Conservation (phyloP, 129 eudicot genomes). For the Ambrosia artemisiifolia region DNA sequence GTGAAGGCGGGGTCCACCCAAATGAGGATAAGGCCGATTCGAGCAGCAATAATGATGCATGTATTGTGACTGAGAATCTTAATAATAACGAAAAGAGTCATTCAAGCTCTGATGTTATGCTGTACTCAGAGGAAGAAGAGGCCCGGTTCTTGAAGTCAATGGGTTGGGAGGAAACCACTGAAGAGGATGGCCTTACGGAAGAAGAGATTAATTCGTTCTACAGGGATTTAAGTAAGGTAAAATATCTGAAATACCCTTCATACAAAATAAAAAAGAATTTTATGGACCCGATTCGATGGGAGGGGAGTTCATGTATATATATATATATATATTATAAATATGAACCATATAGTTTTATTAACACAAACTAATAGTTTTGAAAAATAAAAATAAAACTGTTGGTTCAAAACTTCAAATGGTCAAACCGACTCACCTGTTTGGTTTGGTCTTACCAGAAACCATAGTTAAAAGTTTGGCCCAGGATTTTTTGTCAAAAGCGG, state of each 20-base stretch:
- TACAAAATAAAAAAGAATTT: neutral
- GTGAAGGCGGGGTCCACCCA: slow-evolving; percentile 34
- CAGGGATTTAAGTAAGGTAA: slow-evolving; percentile 58
- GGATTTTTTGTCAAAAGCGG: no score
- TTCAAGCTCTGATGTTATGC: slow-evolving; percentile 31
- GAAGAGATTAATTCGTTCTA: slow-evolving; percentile 85
- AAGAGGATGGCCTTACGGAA: slow-evolving; percentile 84
- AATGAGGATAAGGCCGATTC: slow-evolving; percentile 25
- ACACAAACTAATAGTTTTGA: no score
- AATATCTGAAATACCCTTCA: neutral
- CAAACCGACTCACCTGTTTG: no score
- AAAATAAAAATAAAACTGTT: no score
- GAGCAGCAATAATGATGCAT: slow-evolving; percentile 34
- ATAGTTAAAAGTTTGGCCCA: no score
- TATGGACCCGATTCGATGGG: no score
- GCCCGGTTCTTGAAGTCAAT: slow-evolving; percentile 71
- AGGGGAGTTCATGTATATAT: no score
- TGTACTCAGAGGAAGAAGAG: slow-evolving; percentile 79
- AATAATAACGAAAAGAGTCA: slow-evolving; percentile 32
- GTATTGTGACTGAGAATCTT: slow-evolving; percentile 13
- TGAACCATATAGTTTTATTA: no score
- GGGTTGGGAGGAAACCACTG: slow-evolving; percentile 92
- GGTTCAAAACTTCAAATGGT: no score
- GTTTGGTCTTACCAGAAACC: no score
- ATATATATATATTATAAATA: no score